Conservation (phyloP, 176 grass and related monocot species). For the Oryza glumipatula region DNA sequence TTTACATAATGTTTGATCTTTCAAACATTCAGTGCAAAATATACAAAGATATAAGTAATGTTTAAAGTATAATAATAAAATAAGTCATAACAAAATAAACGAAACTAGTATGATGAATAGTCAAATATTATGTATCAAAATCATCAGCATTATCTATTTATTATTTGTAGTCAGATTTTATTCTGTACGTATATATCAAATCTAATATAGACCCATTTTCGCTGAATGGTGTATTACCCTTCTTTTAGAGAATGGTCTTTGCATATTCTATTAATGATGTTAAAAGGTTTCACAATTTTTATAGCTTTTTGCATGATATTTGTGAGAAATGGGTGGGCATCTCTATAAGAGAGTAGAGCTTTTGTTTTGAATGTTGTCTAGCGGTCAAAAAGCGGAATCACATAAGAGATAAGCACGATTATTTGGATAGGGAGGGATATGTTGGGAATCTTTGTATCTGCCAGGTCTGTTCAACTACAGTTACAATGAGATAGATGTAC, state of each 20-base stretch:
- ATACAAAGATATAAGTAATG: no score
- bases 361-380: background rate
- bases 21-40: no score
- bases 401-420: background rate
- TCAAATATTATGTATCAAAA: no score
- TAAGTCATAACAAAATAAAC: no score
- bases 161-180: no score
- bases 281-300: background rate
- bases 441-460: background rate
- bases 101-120: no score
- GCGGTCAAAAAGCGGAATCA: constrained; percentile 31
- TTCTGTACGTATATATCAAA: no score
- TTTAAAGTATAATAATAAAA: no score
- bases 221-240: no score
- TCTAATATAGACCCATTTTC: no score
- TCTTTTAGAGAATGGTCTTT: background rate
- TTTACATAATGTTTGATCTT: no score
- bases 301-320: background rate
- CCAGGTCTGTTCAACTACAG: background rate
- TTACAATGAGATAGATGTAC: background rate
- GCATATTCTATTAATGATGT: background rate
- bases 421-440: background rate
- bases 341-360: background rate
- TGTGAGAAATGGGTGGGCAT: background rate
- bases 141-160: no score